These are phyloP conservation scores for Puccinia hordei DNA, from an alignment of 1,284 basidiomycete genomes.

Conservation along the genomic window DNA sequence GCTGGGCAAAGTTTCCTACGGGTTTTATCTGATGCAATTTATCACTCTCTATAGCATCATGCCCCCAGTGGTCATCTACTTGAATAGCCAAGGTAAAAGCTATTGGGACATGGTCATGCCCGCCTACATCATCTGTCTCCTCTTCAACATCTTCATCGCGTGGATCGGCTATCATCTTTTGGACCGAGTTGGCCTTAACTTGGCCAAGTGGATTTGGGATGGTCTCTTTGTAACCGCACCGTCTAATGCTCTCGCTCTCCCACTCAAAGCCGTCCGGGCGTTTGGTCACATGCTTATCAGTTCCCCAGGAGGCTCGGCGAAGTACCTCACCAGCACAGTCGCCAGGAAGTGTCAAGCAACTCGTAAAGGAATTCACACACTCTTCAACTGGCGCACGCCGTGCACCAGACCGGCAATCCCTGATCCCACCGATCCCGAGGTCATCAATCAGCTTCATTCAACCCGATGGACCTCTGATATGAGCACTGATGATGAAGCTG, in stretches of 20 bases:
- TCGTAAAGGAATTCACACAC: constrained; percentile 53
- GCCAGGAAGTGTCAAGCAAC: constrained; percentile 49
- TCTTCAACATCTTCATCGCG: constrained; percentile 60
- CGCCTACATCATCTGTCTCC: constrained; percentile 59
- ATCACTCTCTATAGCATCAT: constrained; percentile 60
- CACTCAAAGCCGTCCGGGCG: constrained; percentile 55
- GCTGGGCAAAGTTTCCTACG: constrained; percentile 61
- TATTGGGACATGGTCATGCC: constrained; percentile 61
- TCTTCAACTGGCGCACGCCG: constrained; percentile 58
- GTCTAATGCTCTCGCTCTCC: constrained; percentile 57
- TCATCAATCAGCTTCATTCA: constrained; percentile 60
- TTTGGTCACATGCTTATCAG: constrained; percentile 54
- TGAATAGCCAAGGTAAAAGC: constrained; percentile 56
- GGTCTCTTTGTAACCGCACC: constrained; percentile 60
- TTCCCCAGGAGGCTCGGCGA: constrained; percentile 54
- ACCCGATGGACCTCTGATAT: constrained; percentile 60
- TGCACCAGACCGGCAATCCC: constrained; percentile 56
- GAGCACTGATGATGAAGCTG: constrained; percentile 59
- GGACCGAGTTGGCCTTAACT: constrained; percentile 58
- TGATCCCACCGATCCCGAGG: constrained; percentile 57
- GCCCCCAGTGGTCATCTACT: constrained; percentile 60
- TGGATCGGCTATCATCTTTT: constrained; percentile 60
- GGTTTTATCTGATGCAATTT: constrained; percentile 62
- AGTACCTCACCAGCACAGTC: constrained; percentile 49
- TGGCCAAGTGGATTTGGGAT: constrained; percentile 60